Percentiles rank a stretch among this genome's conserved stretches.
These are phyloP conservation scores for Ammopiptanthus mongolicus DNA, from an alignment of 306 rosid genomes.

Conservation along the genomic window DNA sequence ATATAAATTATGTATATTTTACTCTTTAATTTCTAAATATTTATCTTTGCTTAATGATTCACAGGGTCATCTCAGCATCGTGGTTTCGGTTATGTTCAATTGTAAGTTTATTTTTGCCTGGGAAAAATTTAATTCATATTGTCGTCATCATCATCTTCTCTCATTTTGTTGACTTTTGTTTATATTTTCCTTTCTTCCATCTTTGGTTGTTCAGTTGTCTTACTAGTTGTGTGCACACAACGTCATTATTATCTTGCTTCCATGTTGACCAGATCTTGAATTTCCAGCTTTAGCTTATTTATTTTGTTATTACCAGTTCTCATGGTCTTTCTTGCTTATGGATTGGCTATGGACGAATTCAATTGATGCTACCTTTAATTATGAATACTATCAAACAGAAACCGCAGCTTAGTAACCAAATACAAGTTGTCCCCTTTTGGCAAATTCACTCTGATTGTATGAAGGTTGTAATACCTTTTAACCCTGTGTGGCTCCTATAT, in stretches of 20 bases:
- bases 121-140: background rate
- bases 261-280: background rate
- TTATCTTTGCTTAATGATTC: slow-evolving; percentile 20
- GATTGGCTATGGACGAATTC: background rate
- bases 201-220: background rate
- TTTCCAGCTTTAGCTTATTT: slow-evolving; percentile 18
- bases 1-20: background rate
- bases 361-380: background rate
- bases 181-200: background rate
- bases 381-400: background rate
- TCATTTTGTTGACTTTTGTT: background rate
- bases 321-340: slow-evolving; percentile 7
- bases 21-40: background rate
- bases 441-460: slow-evolving; percentile 1
- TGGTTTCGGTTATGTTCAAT: slow-evolving; percentile 78
- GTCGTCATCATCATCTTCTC: background rate
- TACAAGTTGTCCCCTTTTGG: background rate
- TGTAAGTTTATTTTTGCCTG: slow-evolving; percentile 48
- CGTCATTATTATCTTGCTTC: background rate
- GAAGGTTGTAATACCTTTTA: background rate
- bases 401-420: background rate
- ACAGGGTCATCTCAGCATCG: slow-evolving; percentile 80
- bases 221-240: background rate
- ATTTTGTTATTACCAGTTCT: background rate
- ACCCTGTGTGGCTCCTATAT: background rate